A percentile compares a stretch with the other conserved stretches of the same genome.
These are phyloP conservation scores for Chrysanthemum makinoi DNA, from an alignment of 129 eudicot species.

Conservation along the genomic window DNA sequence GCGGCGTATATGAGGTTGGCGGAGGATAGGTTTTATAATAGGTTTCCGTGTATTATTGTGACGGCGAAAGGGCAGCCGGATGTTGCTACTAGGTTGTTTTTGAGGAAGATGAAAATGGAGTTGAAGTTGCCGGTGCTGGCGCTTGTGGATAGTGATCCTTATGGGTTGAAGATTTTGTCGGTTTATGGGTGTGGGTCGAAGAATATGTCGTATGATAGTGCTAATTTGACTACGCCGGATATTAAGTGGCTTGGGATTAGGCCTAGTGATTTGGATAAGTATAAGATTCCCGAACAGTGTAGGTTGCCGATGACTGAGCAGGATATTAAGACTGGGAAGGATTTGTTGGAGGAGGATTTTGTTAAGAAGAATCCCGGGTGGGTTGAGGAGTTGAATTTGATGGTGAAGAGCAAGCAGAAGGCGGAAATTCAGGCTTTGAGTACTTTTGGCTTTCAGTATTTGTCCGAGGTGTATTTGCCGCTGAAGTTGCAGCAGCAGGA, in stretches of 20 bases:
- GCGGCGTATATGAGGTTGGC: conserved; percentile 93
- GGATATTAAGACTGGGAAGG: conserved; percentile 98
- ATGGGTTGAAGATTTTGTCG: conserved; percentile 88
- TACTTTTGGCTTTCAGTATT: conserved; percentile 91
- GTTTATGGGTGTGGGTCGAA: conserved; percentile 97
- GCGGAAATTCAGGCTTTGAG: conserved; percentile 99
- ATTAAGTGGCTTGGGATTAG: conserved; percentile 92
- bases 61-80: conserved; percentile 94
- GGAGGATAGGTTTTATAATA: conserved; percentile 82
- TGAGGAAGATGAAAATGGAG: conserved; percentile 91
- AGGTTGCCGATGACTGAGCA: conserved; percentile 92
- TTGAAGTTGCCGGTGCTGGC: conserved; percentile 86
- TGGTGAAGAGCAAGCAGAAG: conserved; percentile 91
- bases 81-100: conserved; percentile 86
- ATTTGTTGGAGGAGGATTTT: conserved; percentile 96
- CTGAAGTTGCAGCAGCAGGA: conserved; percentile 88
- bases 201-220: conserved; percentile 97
- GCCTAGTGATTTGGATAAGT: conserved; percentile 97
- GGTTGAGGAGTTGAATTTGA: conserved; percentile 89
- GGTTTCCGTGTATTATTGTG: conserved; percentile 87
- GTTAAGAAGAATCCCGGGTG: conserved; percentile 98
- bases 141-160: conserved; percentile 93
- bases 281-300: conserved; percentile 94
- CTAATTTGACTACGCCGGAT: conserved; percentile 91
- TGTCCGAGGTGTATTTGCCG: conserved; percentile 89